Conservation (phyloP, 306 rosid species). For the Mucuna pruriens region DNA sequence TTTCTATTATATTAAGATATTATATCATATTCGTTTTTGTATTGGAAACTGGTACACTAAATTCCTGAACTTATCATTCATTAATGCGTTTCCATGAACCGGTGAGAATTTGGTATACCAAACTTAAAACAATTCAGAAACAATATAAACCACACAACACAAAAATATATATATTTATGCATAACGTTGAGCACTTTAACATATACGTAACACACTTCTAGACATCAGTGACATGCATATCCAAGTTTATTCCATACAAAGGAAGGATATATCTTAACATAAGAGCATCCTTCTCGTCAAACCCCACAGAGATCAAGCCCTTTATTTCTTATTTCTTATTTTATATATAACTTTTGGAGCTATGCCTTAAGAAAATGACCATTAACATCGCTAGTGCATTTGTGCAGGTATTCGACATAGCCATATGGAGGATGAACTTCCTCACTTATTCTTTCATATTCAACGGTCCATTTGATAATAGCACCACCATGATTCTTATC, state of each 20-base stretch:
- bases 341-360: neutral
- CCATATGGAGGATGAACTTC: conserved; percentile 35
- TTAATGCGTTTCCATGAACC: too few relatives aligned
- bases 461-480: conserved; percentile 26
- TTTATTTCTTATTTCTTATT: neutral
- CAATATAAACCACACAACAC: neutral
- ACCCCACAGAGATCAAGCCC: neutral
- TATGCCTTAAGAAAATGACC: conserved; percentile 16
- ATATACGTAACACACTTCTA: too few relatives aligned
- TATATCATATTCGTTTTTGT: too few relatives aligned
- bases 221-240: neutral
- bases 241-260: neutral
- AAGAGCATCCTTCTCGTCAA: neutral
- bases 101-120: too few relatives aligned
- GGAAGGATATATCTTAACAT: neutral
- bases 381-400: neutral
- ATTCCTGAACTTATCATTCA: too few relatives aligned
- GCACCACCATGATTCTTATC: neutral
- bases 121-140: too few relatives aligned
- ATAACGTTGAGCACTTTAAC: neutral
- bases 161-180: neutral
- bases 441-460: conserved; percentile 38
- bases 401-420: neutral
- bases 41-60: too few relatives aligned
- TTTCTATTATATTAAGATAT: too few relatives aligned